Conservation (phyloP, 768 basidiomycete genomes). For the Mycena polygramma region DNA sequence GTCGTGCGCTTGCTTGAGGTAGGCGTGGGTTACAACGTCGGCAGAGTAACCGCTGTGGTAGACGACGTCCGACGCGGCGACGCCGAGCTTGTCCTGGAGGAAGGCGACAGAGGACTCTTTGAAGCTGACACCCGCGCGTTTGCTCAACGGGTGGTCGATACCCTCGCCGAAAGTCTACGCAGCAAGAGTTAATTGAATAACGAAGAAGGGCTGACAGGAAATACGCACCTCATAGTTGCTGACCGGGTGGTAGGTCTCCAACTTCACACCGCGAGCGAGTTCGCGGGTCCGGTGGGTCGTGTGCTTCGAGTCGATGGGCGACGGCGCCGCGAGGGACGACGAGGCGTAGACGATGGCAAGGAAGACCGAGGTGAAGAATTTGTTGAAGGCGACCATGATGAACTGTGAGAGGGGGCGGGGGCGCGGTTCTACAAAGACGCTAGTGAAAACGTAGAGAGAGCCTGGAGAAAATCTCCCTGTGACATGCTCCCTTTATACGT, state of each 20-base stretch:
- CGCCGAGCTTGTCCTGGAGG: constrained; percentile 27
- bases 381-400: constrained; percentile 44
- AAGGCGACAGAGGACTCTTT: constrained; percentile 48
- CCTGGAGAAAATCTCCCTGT: neutral
- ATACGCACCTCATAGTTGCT: constrained; percentile 49
- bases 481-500: neutral
- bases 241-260: constrained; percentile 53
- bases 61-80: constrained; percentile 37
- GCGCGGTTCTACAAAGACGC: constrained; percentile 18
- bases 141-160: constrained; percentile 40
- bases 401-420: neutral
- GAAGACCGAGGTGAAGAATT: constrained; percentile 45
- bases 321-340: constrained; percentile 42
- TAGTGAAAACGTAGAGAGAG: constrained; percentile 16
- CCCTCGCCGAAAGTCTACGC: constrained; percentile 45
- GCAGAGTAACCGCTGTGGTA: constrained; percentile 41
- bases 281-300: constrained; percentile 48
- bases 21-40: constrained; percentile 42
- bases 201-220: neutral
- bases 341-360: constrained; percentile 46
- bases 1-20: constrained; percentile 46
- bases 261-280: constrained; percentile 46
- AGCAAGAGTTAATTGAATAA: neutral
- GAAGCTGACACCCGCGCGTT: constrained; percentile 38
- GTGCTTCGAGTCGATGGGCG: constrained; percentile 44